Base-by-base conservation (phyloP, 2,329 filamentous ascomycete species). In the Alternaria consortialis region DNA sequence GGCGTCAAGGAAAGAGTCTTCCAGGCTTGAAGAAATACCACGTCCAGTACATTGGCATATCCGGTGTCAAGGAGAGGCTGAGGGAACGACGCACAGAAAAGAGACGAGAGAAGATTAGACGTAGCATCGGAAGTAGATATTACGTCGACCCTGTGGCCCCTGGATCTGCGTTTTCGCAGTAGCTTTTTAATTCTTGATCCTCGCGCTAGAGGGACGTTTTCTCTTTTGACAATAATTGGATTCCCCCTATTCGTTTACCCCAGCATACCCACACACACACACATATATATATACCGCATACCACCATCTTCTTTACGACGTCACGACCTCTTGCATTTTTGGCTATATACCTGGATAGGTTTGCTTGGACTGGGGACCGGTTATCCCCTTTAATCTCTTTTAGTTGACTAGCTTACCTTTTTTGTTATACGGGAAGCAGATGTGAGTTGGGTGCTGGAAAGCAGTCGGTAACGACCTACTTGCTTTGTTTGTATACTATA, bases 41-140 rank as follows among this genome's bases (percentile, higher is more conserved):
- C 27, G 77, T 87, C 25, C 83, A 84, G 59, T 83, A 86, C 55
- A 80, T 85, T 42, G 82, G 83, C 9, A 69, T 86, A 5, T 80
- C 80, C 29, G 82, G 82, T 15, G 74, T 88, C 44, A 82, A 82
- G 46, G 80, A 82, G 42, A 81, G 80, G 52, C 62, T 87, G 7
- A 74, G 78, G 37, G 81, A 83, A 70, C 76, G 79, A 55, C 81
- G 78, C 63, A 80, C 81, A 53, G 84, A 88, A 72, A 84, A 81
- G 64, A 77, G 84, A 60, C 79, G 87, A 61, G 80, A 85, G 63
- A 81, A 78, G 59, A 76, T 89, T 52, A 83, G 86, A 64, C 80
- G 82, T 56, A 85, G 82, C 56, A 89, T 89, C 69, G 83, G 84
- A 2, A 74, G 75, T 15, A 77, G 79, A 56, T 79, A 81, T 69